These are phyloP conservation scores for Fusarium marasasianum DNA, from an alignment of 2,329 filamentous ascomycete genomes.

Conservation along the genomic window DNA sequence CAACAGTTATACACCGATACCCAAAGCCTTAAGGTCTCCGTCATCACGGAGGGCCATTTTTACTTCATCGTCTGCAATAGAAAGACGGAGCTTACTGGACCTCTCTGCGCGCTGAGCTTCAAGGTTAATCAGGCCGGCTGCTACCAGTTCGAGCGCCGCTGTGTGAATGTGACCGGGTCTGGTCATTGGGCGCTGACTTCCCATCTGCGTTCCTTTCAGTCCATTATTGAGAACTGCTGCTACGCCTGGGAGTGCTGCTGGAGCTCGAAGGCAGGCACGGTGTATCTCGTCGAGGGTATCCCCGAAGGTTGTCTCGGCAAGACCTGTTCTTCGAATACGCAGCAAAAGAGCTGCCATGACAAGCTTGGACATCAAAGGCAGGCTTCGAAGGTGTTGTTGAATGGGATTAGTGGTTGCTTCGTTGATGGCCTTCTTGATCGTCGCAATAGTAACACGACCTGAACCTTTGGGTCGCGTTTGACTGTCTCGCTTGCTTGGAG, in stretches of 20 bases:
- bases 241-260: slow-evolving; percentile 50
- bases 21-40: slow-evolving; percentile 82
- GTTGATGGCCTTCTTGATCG: slow-evolving; percentile 92
- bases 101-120: slow-evolving; percentile 84
- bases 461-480: slow-evolving; percentile 40
- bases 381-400: slow-evolving; percentile 84
- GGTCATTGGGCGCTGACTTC: slow-evolving; percentile 44
- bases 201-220: slow-evolving; percentile 41
- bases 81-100: slow-evolving; percentile 85
- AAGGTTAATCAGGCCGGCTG: slow-evolving; percentile 86
- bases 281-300: slow-evolving; percentile 84
- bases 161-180: slow-evolving; percentile 63
- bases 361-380: slow-evolving; percentile 85
- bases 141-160: slow-evolving; percentile 84
- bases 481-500: slow-evolving; percentile 66
- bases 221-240: slow-evolving; percentile 48
- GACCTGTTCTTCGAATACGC: slow-evolving; percentile 81
- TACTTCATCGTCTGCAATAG: slow-evolving; percentile 91
- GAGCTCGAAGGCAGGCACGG: slow-evolving; percentile 49
- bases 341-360: slow-evolving; percentile 85
- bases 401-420: slow-evolving; percentile 94
- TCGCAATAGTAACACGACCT: slow-evolving; percentile 84
- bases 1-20: slow-evolving; percentile 59
- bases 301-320: slow-evolving; percentile 87
- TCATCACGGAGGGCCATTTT: slow-evolving; percentile 89